Conservation (phyloP, 1,284 basidiomycete species). For the Bjerkandera adusta region DNA sequence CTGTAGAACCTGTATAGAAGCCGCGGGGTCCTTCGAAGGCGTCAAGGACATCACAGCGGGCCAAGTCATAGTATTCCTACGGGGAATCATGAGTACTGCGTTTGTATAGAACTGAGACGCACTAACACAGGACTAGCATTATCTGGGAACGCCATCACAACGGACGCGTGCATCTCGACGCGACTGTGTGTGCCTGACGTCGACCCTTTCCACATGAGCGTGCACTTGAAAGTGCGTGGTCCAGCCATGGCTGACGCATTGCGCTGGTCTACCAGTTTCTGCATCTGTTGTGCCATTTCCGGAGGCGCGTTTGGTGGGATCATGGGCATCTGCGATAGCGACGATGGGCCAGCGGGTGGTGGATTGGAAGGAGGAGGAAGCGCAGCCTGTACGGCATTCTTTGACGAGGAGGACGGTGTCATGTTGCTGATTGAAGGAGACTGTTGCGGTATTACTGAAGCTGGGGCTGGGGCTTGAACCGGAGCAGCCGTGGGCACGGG, state of each 20-base stretch:
- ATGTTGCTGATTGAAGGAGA: no score
- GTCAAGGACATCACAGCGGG: conserved; percentile 44
- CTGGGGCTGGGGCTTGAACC: no score
- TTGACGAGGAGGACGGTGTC: no score
- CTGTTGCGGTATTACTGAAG: no score
- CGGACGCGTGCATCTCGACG: conserved; percentile 45
- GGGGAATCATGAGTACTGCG: not conserved
- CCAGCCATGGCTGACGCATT: no score
- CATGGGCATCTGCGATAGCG: not conserved
- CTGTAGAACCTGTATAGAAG: conserved; percentile 37
- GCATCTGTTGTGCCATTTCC: conserved; percentile 43
- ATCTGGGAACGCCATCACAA: conserved; percentile 20
- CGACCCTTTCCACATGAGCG: conserved; percentile 46
- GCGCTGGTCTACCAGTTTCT: conserved; percentile 49
- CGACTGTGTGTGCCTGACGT: conserved; percentile 35
- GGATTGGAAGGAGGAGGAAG: no score
- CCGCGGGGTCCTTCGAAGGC: conserved; percentile 41
- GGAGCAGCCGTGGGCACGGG: no score
- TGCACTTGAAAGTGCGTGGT: conserved; percentile 47
- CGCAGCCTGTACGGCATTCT: no score
- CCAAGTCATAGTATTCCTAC: conserved; percentile 54
- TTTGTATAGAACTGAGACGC: not conserved
- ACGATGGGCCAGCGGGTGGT: no score
- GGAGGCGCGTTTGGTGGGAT: conserved; percentile 17
- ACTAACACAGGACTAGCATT: conserved; percentile 1